Evolutionary conservation across 1,284 basidiomycete genomes (phyloP).

Genomic region (Malassezia yamatoensis): DNA sequence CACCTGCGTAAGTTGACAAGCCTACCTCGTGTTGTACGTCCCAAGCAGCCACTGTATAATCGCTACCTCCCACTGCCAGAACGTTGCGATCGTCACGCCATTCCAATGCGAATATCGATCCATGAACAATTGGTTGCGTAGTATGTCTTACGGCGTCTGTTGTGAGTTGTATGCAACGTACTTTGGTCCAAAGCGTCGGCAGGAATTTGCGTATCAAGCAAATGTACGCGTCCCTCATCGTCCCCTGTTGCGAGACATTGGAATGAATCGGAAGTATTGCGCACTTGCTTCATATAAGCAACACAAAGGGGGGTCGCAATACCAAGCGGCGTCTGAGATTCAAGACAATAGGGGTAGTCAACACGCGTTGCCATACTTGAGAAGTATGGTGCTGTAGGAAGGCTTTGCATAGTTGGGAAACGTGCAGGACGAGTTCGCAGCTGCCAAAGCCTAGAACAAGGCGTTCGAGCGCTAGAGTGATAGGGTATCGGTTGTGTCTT

Average conservation of each 20-base stretch:
- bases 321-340: constrained; percentile 17
- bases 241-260: constrained; percentile 44
- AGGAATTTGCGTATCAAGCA: constrained; percentile 28
- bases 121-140: constrained; percentile 5
- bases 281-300: constrained; percentile 29
- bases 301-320: constrained; percentile 25
- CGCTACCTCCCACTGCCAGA: constrained; percentile 33
- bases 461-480: background rate
- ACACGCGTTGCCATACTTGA: background rate
- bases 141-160: constrained; percentile 19
- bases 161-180: background rate
- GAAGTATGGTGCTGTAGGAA: background rate
- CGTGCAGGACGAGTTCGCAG: background rate
- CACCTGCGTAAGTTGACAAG: constrained; percentile 15
- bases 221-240: constrained; percentile 38
- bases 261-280: constrained; percentile 22
- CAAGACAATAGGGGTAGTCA: constrained; percentile 14
- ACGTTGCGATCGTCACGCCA: constrained; percentile 39
- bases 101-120: constrained; percentile 33
- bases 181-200: constrained; percentile 15
- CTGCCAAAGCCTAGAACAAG: background rate
- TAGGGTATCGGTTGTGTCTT: no score
- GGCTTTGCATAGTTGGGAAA: background rate
- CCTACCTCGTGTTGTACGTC: constrained; percentile 29
- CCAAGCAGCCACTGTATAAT: constrained; percentile 38